Base-by-base conservation (phyloP, 2,329 filamentous ascomycete species). In the Colletotrichum costaricense region DNA sequence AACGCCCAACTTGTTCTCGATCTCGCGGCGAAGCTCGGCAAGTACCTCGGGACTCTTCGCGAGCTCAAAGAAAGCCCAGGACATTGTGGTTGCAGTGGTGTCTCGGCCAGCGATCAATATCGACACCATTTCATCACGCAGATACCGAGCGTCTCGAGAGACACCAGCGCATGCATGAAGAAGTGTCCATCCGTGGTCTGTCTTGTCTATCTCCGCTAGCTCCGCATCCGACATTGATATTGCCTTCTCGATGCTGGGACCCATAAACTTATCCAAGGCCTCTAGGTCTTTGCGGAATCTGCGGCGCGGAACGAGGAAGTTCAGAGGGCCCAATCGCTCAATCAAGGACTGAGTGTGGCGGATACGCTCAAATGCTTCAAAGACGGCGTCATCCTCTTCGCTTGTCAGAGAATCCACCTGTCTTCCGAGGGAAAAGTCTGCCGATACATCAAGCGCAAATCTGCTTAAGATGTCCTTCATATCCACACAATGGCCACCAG, bases 91-190 rank as follows among this genome's bases (percentile, higher is more conserved):
- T 3, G 86, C 87, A 0, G 88, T 90, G 2, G 88, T 89, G 75
- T 90, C 88, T n/a, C 88, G 83, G 0, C 87, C 87, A 1, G 88
- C 88, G 38, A 91, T 85, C 35, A 95, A 87, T 9, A 95, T 88
- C 5, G 91, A 90, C 58, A 94, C 89, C 55, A 95, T 86, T 79
- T 95, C 93, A 80, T 95, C 93, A n/a, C 93, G 91, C 28, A 95
- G 88, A 11, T 92, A 87, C 33, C 86, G 86, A 1, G 83, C 82
- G 67, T 89, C 85, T 12, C 92, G 89, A 0, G 93, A 95, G 80
- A 91, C 92, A n/a, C 87, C 42, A 46, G 42, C 42, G 86, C 24
- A 93, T 92, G 92, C 92, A 79, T 95, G 92, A n/a, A 95, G 87
- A 82, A 96, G 95, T 1, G 92, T 94, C 77, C 93, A 93, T 60